Evolutionary conservation across 2,329 filamentous ascomycete species (phyloP), one percentile per base, ranked within the genome.

Genomic region (Penicillium aurantiogriseum): DNA sequence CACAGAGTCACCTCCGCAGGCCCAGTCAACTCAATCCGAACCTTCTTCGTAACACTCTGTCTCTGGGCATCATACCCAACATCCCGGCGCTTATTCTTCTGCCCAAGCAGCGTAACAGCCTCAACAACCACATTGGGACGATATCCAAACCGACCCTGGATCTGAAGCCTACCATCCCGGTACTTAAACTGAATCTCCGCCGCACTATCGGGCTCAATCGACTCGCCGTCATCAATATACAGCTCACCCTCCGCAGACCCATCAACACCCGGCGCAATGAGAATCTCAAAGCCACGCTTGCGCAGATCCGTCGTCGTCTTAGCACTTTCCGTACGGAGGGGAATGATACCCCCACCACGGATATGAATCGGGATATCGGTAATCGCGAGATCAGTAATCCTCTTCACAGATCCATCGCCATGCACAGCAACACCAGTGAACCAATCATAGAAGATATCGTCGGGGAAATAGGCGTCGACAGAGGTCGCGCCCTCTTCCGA

Each of bases 181-280:
- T 85, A 92, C 9, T 70, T 65, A 64, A 92, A 89, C 15, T 76
- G 72, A 51, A 92, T 79, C 54, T 83, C 76, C 7, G 81, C 84
- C n/a, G 80, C 83, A 1, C 56, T 47, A 2, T 48, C 44, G 72
- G 89, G 89, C 57, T 83, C 76, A 49, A 92, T 65, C 27, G 82
- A 86, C 57, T 86, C 85, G 9, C 91, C 91, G 59, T 95, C 90
- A 64, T 94, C 91, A 5, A 94, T 76, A 70, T 92, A 94, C 56
- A 94, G 77, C 51, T 80, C 78, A 0, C 91, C 91, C 1, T 69
- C 72, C 0, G 91, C 91, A 7, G 76, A 83, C 3, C 87, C 88
- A 51, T 88, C 77, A 0, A 70, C 67, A 6, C 82, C 85, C 0
- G 89, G 81, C 0, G 90, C 87, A 44, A 95, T 81, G 36, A 93